Conservation (phyloP, 768 basidiomycete genomes). For the Suillus decipiens region DNA sequence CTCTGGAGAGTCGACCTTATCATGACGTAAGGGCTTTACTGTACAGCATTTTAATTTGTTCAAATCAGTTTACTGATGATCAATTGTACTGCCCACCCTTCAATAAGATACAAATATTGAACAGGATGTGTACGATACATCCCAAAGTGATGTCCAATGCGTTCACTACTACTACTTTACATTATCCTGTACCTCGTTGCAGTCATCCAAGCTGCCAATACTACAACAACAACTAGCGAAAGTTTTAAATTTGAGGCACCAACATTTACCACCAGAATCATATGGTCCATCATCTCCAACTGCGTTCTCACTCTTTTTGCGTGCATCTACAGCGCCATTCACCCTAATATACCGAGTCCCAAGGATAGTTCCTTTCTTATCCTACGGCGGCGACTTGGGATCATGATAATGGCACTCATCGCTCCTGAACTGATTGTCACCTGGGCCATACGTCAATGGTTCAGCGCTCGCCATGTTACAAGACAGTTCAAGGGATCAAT, state of each 20-base stretch:
- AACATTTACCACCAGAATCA: conserved; percentile 18
- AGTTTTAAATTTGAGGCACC: too few relatives aligned
- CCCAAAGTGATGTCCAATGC: not conserved
- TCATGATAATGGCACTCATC: conserved; percentile 22
- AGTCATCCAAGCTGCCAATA: not conserved
- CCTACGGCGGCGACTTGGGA: conserved; percentile 6
- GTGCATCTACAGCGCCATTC: conserved; percentile 28
- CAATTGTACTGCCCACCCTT: too few relatives aligned
- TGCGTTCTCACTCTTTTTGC: conserved; percentile 28
- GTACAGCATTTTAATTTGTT: too few relatives aligned
- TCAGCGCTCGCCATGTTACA: conserved; percentile 10
- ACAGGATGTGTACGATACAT: not conserved
- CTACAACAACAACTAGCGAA: too few relatives aligned
- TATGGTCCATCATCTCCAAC: conserved; percentile 10
- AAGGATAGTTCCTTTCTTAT: not conserved
- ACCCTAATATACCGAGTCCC: conserved; percentile 27
- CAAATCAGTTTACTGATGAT: too few relatives aligned
- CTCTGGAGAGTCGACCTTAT: too few relatives aligned
- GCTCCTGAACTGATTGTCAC: conserved; percentile 26
- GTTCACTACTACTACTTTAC: not conserved
- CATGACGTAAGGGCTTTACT: too few relatives aligned
- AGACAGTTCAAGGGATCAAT: not conserved
- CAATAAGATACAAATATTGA: not conserved
- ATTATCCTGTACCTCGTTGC: not conserved
- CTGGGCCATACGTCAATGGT: conserved; percentile 24